A percentile compares a stretch with the other conserved stretches of the same genome.
Conservation (phyloP, 345 rosid species). For the Gossypium raimondii region DNA sequence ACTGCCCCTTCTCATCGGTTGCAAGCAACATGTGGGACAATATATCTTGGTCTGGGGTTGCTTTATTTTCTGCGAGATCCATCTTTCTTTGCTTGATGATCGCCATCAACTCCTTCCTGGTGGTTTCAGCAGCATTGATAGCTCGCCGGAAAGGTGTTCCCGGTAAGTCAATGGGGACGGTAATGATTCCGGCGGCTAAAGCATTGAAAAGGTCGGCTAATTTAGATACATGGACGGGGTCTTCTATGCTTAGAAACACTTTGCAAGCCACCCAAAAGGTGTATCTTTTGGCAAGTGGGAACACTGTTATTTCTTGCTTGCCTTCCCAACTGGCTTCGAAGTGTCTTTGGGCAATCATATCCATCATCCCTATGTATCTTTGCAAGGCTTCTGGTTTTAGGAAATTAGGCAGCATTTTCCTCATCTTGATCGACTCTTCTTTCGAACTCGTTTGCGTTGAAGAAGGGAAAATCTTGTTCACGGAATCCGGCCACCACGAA, state of each 20-base stretch:
- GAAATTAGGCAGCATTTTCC: slow-evolving; percentile 26
- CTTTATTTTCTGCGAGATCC: slow-evolving; percentile 15
- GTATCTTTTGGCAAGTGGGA: slow-evolving; percentile 30
- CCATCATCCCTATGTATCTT: slow-evolving; percentile 32
- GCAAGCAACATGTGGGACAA: slow-evolving; percentile 26
- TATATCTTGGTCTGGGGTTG: slow-evolving; percentile 20
- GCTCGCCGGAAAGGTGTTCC: slow-evolving; percentile 28
- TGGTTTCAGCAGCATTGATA: slow-evolving; percentile 21
- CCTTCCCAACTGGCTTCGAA: slow-evolving; percentile 29
- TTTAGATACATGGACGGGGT: slow-evolving; percentile 12
- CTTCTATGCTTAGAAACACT: slow-evolving; percentile 35
- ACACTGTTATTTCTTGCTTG: slow-evolving; percentile 25
- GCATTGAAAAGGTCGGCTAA: slow-evolving; percentile 18
- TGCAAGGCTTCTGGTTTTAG: slow-evolving; percentile 18
- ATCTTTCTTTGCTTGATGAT: slow-evolving; percentile 24
- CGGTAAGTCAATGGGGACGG: slow-evolving; percentile 30
- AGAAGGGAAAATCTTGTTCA: slow-evolving; percentile 40
- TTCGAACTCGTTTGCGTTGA: slow-evolving; percentile 25
- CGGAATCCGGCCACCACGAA: slow-evolving; percentile 45
- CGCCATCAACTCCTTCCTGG: slow-evolving; percentile 20
- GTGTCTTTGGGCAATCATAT: slow-evolving; percentile 30
- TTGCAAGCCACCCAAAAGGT: slow-evolving; percentile 39
- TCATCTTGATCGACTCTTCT: slow-evolving; percentile 33
- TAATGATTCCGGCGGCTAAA: slow-evolving; percentile 17
- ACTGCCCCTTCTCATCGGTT: slow-evolving; percentile 18